Conservation (phyloP, 208 protist genomes). For the Leishmania tarentolae region DNA sequence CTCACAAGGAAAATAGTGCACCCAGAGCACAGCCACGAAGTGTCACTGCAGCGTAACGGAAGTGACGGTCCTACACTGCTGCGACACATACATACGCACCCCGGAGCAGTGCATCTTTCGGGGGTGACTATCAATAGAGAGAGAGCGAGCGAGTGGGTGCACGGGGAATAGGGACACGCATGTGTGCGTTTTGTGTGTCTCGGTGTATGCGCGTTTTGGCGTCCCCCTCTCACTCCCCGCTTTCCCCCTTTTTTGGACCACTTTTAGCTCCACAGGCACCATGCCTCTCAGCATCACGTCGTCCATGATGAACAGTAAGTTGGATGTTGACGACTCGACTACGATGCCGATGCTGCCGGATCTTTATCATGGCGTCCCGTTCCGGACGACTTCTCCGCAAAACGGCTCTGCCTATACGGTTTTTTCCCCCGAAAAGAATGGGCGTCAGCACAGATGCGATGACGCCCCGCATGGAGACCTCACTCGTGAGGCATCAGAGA, state of each 20-base stretch:
- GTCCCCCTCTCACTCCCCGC: too few relatives aligned
- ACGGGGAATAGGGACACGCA: neutral
- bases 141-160: neutral
- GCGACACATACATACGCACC: neutral
- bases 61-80: neutral
- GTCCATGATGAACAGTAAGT: neutral
- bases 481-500: conserved; percentile 44
- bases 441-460: neutral
- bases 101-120: neutral
- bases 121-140: neutral
- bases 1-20: neutral
- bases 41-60: neutral
- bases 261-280: neutral
- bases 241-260: too few relatives aligned
- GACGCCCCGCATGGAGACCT: neutral
- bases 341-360: conserved; percentile 3
- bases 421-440: neutral
- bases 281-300: neutral
- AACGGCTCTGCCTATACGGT: neutral
- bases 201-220: neutral
- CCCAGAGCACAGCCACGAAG: neutral
- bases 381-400: neutral
- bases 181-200: neutral
- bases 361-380: neutral
- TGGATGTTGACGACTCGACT: neutral